Evolutionary conservation across 805 yeast genomes (phyloP), one percentile per base, ranked within the genome.

Genomic region (Ogataea salicorniae): DNA sequence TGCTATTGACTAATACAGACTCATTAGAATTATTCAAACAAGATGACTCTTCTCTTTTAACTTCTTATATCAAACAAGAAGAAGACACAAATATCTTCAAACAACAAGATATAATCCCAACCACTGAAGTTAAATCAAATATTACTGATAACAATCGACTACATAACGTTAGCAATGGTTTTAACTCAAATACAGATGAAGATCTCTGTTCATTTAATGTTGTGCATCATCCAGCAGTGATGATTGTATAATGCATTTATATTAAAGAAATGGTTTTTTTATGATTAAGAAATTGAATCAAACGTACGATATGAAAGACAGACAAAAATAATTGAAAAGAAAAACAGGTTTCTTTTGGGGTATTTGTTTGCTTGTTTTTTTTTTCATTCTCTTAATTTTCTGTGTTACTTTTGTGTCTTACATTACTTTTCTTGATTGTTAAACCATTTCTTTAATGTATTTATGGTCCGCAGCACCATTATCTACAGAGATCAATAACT

Each of bases 151-250:
- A 34, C 34, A 18, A 18, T 39, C 34, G 6, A 22, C 23, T 29
- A 13, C 33, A n/a, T 8, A 34, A 37, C n/a, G 6, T 38, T 22
- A 34, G 17, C 23, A 26, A 51, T 41, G 52, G 53, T 35, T 48
- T 42, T 46, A 57, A 50, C 43, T 47, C 47, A 37, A 33, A 23
- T 35, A 37, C 48, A 37, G 57, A 63, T 61, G 63, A 60, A 48
- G 61, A 55, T 59, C 62, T 59, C 56, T 58, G 64, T 54, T 61
- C 63, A 55, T 62, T 60, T 65, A 65, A 66, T 60, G 61, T 62
- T 58, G 68, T 67, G 71, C 71, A 67, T 63, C 68, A 63, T 66
- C 68, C 70, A 66, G 71, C 71, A 66, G 70, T 48, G 68, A 59
- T 67, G 71, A 55, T 60, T 48, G 51, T 48, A 41, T 46, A 46